Conservation (phyloP, 805 yeast species). For the Komagataella pastoris region DNA sequence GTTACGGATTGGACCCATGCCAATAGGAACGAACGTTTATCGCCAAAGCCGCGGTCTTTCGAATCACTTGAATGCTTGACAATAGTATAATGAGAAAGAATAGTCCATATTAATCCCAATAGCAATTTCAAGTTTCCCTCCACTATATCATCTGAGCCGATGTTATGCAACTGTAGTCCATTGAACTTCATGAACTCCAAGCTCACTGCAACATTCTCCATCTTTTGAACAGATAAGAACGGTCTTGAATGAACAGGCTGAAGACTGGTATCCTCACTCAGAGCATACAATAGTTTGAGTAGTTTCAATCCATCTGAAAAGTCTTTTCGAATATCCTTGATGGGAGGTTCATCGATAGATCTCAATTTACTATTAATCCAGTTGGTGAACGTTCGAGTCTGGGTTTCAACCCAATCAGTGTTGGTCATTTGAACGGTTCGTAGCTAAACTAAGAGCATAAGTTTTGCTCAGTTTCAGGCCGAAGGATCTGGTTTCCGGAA, state of each 20-base stretch:
- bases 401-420: conserved; percentile 27
- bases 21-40: conserved; percentile 25
- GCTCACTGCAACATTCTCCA: conserved; percentile 31
- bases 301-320: conserved; percentile 27
- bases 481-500: background rate
- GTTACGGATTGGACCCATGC: conserved; percentile 42
- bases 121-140: conserved; percentile 34
- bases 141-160: conserved; percentile 34
- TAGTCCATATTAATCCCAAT: conserved; percentile 35
- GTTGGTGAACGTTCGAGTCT: conserved; percentile 32
- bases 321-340: conserved; percentile 18
- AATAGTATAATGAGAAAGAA: conserved; percentile 26
- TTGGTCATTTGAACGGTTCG: background rate
- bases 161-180: conserved; percentile 25
- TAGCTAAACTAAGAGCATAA: background rate
- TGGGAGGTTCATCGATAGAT: conserved; percentile 5
- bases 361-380: conserved; percentile 31
- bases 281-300: conserved; percentile 20
- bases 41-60: background rate
- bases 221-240: conserved; percentile 25
- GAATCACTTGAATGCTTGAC: conserved; percentile 4
- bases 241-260: conserved; percentile 21
- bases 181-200: conserved; percentile 26
- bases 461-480: background rate
- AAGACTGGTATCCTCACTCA: conserved; percentile 14